A percentile compares a stretch with the other conserved stretches of the same genome.
phyloP scores from a whole-genome alignment of 257 asterid species.

The Solanum lycopersicoides region DNA sequence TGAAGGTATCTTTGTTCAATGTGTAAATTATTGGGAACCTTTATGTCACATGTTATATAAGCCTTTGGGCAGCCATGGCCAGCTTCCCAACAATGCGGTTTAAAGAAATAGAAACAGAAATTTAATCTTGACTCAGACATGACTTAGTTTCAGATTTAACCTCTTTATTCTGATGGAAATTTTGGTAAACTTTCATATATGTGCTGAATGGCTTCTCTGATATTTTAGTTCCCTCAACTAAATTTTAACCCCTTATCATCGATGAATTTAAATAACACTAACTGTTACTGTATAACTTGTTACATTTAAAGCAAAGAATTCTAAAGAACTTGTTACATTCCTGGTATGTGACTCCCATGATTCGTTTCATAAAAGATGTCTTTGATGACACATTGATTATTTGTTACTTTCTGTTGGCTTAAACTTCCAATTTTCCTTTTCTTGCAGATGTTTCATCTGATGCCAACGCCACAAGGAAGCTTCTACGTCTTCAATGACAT shows the following conservation, averaged over 20 bases:
- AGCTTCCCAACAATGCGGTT: background rate
- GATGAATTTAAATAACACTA: background rate
- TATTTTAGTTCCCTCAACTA: background rate
- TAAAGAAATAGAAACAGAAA: background rate
- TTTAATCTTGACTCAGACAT: background rate
- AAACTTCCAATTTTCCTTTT: background rate
- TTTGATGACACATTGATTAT: background rate
- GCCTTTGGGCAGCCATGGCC: background rate
- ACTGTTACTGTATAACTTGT: background rate
- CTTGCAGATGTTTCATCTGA: conserved; percentile 22
- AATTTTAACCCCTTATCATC: background rate
- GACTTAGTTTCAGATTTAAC: background rate
- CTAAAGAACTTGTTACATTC: background rate
- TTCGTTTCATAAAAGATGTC: background rate
- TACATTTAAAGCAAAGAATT: background rate
- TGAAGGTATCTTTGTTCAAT: background rate
- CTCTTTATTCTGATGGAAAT: background rate
- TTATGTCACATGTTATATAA: background rate
- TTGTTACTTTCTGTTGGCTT: background rate
- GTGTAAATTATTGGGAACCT: background rate
- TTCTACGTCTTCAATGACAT: conserved; percentile 14
- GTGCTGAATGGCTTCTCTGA: background rate
- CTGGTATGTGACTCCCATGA: background rate
- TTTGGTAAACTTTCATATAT: background rate
- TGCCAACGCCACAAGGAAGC: conserved; percentile 19